Percentiles rank a stretch among this genome's conserved stretches.
These are phyloP conservation scores for Globisporangium canariense DNA, from an alignment of 352 stramenopile genomes.

Conservation along the genomic window DNA sequence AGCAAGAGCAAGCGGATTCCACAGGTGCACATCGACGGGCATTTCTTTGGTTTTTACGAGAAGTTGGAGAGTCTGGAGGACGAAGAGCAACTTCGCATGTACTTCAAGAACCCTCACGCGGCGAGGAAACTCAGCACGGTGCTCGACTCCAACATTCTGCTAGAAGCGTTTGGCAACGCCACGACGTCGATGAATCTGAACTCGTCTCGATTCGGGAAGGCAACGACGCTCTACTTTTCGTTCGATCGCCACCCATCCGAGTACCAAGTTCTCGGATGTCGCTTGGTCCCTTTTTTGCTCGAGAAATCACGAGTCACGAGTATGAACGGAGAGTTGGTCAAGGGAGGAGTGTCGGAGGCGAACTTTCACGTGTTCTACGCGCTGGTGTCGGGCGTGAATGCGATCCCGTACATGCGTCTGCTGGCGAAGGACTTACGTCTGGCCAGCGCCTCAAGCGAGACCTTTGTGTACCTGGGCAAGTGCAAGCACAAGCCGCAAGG, in stretches of 20 bases:
- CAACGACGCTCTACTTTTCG: conserved; percentile 44
- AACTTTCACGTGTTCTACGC: conserved; percentile 83
- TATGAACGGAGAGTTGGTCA: not conserved
- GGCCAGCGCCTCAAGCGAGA: conserved; percentile 26
- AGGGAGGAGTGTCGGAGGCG: conserved; percentile 14
- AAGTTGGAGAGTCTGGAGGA: conserved; percentile 73
- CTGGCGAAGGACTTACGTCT: conserved; percentile 43
- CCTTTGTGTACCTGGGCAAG: conserved; percentile 50
- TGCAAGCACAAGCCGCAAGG: conserved; percentile 32
- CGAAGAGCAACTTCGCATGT: conserved; percentile 77
- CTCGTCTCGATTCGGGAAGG: conserved; percentile 73
- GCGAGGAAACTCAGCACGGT: conserved; percentile 57
- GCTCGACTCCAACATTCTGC: conserved; percentile 66
- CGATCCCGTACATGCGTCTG: conserved; percentile 26
- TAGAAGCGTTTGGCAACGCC: conserved; percentile 74
- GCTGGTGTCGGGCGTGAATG: conserved; percentile 55
- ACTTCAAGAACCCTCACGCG: conserved; percentile 66
- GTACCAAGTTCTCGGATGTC: conserved; percentile 56
- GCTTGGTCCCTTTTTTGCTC: conserved; percentile 58
- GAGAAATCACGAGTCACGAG: conserved; percentile 66
- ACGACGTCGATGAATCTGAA: conserved; percentile 67
- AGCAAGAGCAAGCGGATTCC: conserved; percentile 72
- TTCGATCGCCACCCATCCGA: conserved; percentile 43
- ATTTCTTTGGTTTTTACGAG: conserved; percentile 82
- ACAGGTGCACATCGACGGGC: conserved; percentile 63